phyloP scores from a whole-genome alignment of 1,284 basidiomycete genomes.

The Phylloporus sp. region DNA sequence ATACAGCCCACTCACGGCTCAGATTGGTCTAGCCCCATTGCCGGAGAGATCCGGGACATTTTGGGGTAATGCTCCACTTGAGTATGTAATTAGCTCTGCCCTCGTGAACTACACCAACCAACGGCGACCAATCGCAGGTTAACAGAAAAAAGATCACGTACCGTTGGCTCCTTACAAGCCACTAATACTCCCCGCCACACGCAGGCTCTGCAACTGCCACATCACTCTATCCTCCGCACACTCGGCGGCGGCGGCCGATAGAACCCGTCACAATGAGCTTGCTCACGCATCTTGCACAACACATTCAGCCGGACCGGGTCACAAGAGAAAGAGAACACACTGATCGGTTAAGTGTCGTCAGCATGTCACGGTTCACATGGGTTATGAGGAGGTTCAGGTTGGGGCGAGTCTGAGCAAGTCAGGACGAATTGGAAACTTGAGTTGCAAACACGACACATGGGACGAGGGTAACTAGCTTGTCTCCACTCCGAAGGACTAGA shows the following conservation, averaged over 20 bases:
- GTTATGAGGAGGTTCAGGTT: slow-evolving; percentile 84
- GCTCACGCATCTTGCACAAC: slow-evolving; percentile 53
- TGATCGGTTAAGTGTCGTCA: slow-evolving; percentile 59
- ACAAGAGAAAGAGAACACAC: slow-evolving; percentile 48
- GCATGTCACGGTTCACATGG: too few species aligned
- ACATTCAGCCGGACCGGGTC: neutral
- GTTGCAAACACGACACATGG: slow-evolving; percentile 29
- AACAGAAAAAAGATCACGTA: neutral
- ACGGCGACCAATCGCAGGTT: neutral
- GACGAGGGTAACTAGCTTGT: slow-evolving; percentile 63
- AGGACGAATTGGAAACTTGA: slow-evolving; percentile 26
- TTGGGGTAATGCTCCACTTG: too few species aligned
- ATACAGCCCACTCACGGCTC: too few species aligned
- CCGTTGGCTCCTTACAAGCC: neutral
- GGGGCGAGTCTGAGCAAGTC: slow-evolving; percentile 76
- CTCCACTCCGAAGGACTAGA: slow-evolving; percentile 88
- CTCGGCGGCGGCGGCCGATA: slow-evolving; percentile 80
- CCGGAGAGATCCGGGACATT: too few species aligned
- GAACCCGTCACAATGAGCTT: slow-evolving; percentile 77
- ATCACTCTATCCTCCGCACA: slow-evolving; percentile 84
- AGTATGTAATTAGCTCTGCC: too few species aligned
- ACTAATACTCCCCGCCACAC: slow-evolving; percentile 65
- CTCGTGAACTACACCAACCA: too few species aligned
- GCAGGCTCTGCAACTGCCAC: slow-evolving; percentile 74
- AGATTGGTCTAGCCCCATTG: too few species aligned